Conservation (phyloP, 495 filamentous ascomycete species). For the Hypoxylon perforatum region DNA sequence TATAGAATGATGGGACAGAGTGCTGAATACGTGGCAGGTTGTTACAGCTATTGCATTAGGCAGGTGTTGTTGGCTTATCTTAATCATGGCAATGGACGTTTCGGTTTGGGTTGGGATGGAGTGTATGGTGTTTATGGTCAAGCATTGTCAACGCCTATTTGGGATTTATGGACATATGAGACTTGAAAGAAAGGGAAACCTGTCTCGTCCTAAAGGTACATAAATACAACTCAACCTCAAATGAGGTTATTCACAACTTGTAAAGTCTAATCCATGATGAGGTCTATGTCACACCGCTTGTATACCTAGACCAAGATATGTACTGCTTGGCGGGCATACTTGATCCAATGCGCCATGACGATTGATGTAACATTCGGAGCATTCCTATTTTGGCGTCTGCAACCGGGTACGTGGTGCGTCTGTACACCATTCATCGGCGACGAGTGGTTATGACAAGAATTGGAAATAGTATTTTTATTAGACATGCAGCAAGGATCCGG, state of each 20-base stretch:
- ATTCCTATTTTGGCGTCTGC: constrained; percentile 11
- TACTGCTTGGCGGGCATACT: not conserved
- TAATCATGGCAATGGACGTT: constrained; percentile 25
- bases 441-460: constrained; percentile 10
- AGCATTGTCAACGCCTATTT: constrained; percentile 12
- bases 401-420: constrained; percentile 1
- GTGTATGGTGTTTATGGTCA: constrained; percentile 25
- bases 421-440: constrained; percentile 2
- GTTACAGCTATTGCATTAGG: constrained; percentile 32
- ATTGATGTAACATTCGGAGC: constrained; percentile 5
- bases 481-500: constrained; percentile 31
- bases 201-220: constrained; percentile 11
- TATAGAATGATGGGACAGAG: constrained; percentile 28
- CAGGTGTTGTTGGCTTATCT: constrained; percentile 33
- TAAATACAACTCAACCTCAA: constrained; percentile 24
- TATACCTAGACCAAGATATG: not conserved
- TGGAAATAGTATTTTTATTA: constrained; percentile 3
- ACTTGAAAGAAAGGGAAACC: constrained; percentile 9
- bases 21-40: not conserved
- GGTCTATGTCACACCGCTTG: not conserved
- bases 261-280: not conserved
- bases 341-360: constrained; percentile 32
- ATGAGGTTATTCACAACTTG: constrained; percentile 13
- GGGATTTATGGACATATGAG: constrained; percentile 19
- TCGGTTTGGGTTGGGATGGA: constrained; percentile 16